Evolutionary conservation across 106 monocot genomes (phyloP).

Genomic region (Dendrobium officinale): DNA sequence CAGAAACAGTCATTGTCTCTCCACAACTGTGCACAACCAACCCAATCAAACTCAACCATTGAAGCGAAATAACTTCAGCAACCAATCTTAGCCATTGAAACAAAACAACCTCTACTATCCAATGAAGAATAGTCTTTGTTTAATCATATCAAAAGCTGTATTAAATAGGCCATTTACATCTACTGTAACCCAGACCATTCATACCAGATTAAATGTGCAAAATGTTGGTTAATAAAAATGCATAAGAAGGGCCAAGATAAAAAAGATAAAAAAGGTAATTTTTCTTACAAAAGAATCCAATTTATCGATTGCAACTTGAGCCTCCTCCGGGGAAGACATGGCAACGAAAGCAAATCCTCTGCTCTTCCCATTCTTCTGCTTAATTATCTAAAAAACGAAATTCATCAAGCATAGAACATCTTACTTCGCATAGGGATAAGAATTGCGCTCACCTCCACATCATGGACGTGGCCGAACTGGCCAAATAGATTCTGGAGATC

Average conservation of each 20-base stretch:
- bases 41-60: too few relatives aligned
- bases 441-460: too few relatives aligned
- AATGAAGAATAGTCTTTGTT: too few relatives aligned
- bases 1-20: too few relatives aligned
- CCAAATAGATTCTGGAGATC: slow-evolving; percentile 38
- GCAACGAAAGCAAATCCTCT: slow-evolving; percentile 45
- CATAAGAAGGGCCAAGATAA: not conserved
- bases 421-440: too few relatives aligned
- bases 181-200: not conserved
- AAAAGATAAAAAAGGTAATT: not conserved
- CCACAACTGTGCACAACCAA: too few relatives aligned
- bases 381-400: slow-evolving; percentile 34
- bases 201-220: not conserved
- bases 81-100: too few relatives aligned
- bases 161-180: too few relatives aligned
- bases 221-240: too few relatives aligned
- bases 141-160: too few relatives aligned
- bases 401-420: slow-evolving; percentile 32
- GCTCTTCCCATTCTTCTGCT: slow-evolving; percentile 41
- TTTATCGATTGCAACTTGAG: slow-evolving; percentile 27
- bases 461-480: not conserved
- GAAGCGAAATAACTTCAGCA: too few relatives aligned
- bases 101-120: too few relatives aligned
- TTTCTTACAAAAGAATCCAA: slow-evolving; percentile 38
- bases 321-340: slow-evolving; percentile 45